Conservation (phyloP, 2,329 filamentous ascomycete species). For the Blastomyces silverae region DNA sequence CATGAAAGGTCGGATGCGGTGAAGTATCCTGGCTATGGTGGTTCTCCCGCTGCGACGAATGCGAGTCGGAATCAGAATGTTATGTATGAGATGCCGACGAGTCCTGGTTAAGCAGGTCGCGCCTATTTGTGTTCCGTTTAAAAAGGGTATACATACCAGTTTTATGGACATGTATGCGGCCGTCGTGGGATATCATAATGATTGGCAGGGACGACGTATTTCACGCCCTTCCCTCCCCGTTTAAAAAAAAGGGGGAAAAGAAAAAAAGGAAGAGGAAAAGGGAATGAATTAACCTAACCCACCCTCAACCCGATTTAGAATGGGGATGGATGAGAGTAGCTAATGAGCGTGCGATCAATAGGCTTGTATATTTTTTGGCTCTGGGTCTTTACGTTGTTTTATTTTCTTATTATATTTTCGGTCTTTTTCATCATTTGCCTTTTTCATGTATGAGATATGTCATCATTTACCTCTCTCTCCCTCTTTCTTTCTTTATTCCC, state of each 20-base stretch:
- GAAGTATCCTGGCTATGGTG: not conserved
- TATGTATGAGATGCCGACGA: not conserved
- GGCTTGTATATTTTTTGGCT: not conserved
- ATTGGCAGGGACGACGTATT: not conserved
- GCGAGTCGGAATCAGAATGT: not conserved
- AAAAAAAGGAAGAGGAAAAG: no score
- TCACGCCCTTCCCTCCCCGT: not conserved
- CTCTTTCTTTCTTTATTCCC: not conserved
- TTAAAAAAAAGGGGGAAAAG: no score
- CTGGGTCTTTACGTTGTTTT: not conserved
- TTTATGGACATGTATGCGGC: not conserved
- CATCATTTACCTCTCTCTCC: no score
- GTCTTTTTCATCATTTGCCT: not conserved
- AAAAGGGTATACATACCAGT: not conserved
- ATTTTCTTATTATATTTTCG: not conserved
- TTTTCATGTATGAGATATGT: not conserved
- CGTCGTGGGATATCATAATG: not conserved
- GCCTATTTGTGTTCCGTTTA: no score
- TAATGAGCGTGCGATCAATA: not conserved
- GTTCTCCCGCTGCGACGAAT: not conserved
- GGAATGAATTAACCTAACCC: no score
- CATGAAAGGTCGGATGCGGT: not conserved
- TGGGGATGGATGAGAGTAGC: not conserved
- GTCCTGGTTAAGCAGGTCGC: not conserved
- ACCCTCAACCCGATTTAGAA: no score